A percentile compares a stretch with the other conserved stretches of the same genome.
Evolutionary conservation across 805 yeast genomes (phyloP).

Genomic region (Kodamaea leandrae): DNA sequence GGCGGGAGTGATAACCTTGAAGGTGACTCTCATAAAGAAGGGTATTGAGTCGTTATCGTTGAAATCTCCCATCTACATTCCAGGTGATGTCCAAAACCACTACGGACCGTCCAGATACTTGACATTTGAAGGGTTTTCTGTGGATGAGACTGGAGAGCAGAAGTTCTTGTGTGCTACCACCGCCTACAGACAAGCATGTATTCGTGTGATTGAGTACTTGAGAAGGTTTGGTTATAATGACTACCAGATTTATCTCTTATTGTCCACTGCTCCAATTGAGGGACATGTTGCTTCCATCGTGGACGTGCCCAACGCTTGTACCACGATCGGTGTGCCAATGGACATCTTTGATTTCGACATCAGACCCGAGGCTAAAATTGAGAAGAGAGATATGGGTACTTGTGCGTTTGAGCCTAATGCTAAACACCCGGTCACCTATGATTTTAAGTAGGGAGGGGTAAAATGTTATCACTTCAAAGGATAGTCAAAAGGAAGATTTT

Average conservation of each 20-base stretch:
- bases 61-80: constrained; percentile 47
- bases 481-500: not conserved
- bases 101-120: constrained; percentile 49
- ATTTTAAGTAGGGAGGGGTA: constrained; percentile 11
- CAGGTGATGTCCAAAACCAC: constrained; percentile 48
- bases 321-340: constrained; percentile 50
- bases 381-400: constrained; percentile 30
- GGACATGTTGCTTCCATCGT: constrained; percentile 53
- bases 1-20: constrained; percentile 47
- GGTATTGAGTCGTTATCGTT: constrained; percentile 42
- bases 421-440: constrained; percentile 14
- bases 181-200: constrained; percentile 51
- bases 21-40: constrained; percentile 38
- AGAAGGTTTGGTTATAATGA: constrained; percentile 50
- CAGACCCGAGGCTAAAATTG: constrained; percentile 33
- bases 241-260: constrained; percentile 46
- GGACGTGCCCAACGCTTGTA: constrained; percentile 52
- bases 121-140: constrained; percentile 54
- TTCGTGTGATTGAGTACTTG: constrained; percentile 49
- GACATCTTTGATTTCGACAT: constrained; percentile 52
- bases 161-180: constrained; percentile 46
- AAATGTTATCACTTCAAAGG: not conserved
- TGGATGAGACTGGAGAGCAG: constrained; percentile 48
- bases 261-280: constrained; percentile 49
- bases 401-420: constrained; percentile 36